Evolutionary conservation across 108 stramenopile species (phyloP), one percentile per base, ranked within the genome.

Genomic region (Thalassiosira profunda): DNA sequence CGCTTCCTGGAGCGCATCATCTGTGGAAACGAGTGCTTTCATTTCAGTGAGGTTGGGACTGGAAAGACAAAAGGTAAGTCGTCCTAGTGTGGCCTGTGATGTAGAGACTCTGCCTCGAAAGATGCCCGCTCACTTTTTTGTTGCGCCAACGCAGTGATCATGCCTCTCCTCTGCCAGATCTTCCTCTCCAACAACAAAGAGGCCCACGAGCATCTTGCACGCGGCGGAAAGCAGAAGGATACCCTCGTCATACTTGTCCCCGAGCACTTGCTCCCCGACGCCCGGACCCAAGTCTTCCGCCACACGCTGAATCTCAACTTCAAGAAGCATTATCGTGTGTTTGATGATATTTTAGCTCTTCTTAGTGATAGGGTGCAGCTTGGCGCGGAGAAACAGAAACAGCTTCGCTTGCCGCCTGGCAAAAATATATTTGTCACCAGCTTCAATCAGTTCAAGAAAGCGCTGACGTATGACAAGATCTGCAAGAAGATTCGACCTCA

Each of bases 381-480:
- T 24, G 65, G 73, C 24, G 6, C 33, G 14, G 31, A 38, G 28
- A 18, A 47, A 24, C 30, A 41, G 43, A 41, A 18, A 20, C 25
- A 43, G 11, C 69, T 55, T 44, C n/a, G n/a, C n/a, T n/a, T n/a
- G n/a, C 42, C 42, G 4, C 18, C 14, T 6, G 17, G 45, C 45
- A 83, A 83, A 36, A 66, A 73, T 28, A 83, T 83, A 30, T 83
- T 83, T 56, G 71, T 83, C 18, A 80, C 79, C 0, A 76, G 74
- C 56, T 83, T 83, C 74, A 83, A 83, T 54, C 76, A 77, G 56
- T 78, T 83, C 51, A 83, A 83, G 54, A 83, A 83, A 42, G 82
- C 82, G 24, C 35, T 83, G 48, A 83, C 82, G 12, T 77, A 83
- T 36, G 82, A 83, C 5, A 74, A 69, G 59, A 83, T 83, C 37